Base-by-base conservation (phyloP, 2,329 filamentous ascomycete genomes). In the Talaromyces atroroseus region DNA sequence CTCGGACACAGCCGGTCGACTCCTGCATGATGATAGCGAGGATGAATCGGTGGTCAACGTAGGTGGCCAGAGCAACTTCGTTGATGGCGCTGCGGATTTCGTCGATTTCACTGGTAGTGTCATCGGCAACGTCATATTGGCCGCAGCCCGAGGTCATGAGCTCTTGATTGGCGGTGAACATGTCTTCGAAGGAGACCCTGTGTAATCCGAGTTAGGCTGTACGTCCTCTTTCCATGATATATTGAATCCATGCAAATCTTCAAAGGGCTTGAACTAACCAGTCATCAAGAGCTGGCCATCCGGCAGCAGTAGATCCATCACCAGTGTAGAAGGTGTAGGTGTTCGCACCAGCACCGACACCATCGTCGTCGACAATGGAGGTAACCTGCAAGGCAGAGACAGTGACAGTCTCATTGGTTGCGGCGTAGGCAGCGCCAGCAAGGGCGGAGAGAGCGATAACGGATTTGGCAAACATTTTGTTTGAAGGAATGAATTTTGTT, bases 1-100 rank as follows among this genome's bases (percentile, higher is more conserved):
- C 65, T 12, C 64, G 62, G 40, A 67, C 66, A 38, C 64, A 66
- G 12, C 63, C 63, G 52, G 54, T 57, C 2, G 65, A 66, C 54
- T 71, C 69, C 60, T 72, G 69, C 61, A 70, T 64, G 12, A 70
- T 63, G n/a, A 68, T 61, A 5, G 68, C 69, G 2, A 72, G 59
- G 24, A 70, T 68, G 56, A 69, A 68, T 4, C 68, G 62, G 34
- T 65, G 66, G 53, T 71, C 66, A 8, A 71, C 62, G n/a, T 38
- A 49, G 18, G 57, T 59, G 18, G 42, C 63, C 26, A 64, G 63
- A 16, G 71, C 65, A 6, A 68, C 67, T 11, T 59, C 49, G 42
- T 67, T 60, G 52, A 74, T 73, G 46, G 66, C 66, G 26, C 64
- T 56, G 21, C 59, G 60, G 47, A 73, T 68, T 26, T 45, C 48